Base-by-base conservation (phyloP, 2,329 filamentous ascomycete species). In the Sclerotinia minor region DNA sequence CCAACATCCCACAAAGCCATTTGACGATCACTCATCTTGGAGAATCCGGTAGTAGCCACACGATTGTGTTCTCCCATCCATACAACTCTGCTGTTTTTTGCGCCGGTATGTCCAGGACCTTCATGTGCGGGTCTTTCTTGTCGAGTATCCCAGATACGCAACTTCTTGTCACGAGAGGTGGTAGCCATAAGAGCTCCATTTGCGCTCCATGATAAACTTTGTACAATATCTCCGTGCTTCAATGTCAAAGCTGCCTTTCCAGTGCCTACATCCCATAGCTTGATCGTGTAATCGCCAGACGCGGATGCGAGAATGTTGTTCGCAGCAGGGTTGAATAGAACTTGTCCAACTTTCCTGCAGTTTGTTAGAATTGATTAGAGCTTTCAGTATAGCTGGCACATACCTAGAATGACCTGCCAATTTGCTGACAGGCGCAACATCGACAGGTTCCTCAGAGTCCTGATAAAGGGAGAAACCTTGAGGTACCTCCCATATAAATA, bases 61-160 rank as follows among this genome's bases (percentile, higher is more conserved):
- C 94, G 89, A 81, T 98, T 96, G 77, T 96, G 92, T 80, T 98
- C 95, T 77, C 94, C 95, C 85, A 99, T 86, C 95, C 95, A 99
- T 19, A 97, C 94, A 41, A 91, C 90, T 77, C 95, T 90, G 81
- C 94, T 97, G 84, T 96, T 98, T 86, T 99, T 99, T 73, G 95
- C 95, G 68, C 95, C 95, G 41, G 89, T 85, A 79, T 99, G 95
- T 70, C 95, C 95, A 6, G 88, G 82, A 19, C 89, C 88, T 78
- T 97, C 94, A 76, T 96, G 91, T 6, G 90, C 91, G 19, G 94
- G 87, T 79, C 87, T 90, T 81, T 98, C 91, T 82, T 97, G 94
- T 77, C 95, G 90, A 69, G 94, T 92, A 83, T 99, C 95, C 95
- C 95, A 99, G 71, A 98, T 89, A 70, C 95, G 90, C 72, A 99